Percentiles rank a stretch among this genome's conserved stretches.
Conservation (phyloP, 495 filamentous ascomycete species). For the Rhypophila decipiens region DNA sequence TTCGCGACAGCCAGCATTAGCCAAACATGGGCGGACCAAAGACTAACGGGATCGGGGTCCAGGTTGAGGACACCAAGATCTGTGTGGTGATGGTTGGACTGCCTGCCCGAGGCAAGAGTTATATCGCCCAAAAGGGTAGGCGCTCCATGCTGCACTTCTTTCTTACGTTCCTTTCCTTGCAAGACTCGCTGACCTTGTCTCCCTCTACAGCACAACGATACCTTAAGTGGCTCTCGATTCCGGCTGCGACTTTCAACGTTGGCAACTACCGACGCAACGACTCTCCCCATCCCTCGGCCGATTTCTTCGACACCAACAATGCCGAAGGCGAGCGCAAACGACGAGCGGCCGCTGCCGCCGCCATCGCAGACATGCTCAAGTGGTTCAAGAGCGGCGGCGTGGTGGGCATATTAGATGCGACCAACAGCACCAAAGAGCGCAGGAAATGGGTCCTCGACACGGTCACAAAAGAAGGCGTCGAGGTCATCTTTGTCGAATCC, state of each 20-base stretch:
- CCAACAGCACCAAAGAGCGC: constrained; percentile 85
- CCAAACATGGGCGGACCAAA: constrained; percentile 37
- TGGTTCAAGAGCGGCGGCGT: constrained; percentile 79
- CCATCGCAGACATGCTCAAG: constrained; percentile 80
- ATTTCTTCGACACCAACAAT: constrained; percentile 90
- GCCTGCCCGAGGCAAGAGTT: constrained; percentile 90
- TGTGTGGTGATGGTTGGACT: constrained; percentile 99
- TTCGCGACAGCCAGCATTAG: constrained; percentile 4
- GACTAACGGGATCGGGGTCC: constrained; percentile 44
- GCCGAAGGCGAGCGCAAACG: constrained; percentile 84
- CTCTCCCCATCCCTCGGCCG: constrained; percentile 78
- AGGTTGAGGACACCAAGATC: constrained; percentile 91
- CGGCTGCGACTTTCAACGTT: constrained; percentile 91
- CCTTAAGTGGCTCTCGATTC: constrained; percentile 90
- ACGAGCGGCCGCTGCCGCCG: constrained; percentile 79
- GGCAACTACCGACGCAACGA: constrained; percentile 84
- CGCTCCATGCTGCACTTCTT: constrained; percentile 4
- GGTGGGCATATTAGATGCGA: constrained; percentile 90
- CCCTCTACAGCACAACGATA: constrained; percentile 73
- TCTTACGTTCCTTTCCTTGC: neutral
- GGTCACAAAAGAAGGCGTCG: constrained; percentile 65
- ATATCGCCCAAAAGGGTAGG: constrained; percentile 94
- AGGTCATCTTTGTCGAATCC: constrained; percentile 91
- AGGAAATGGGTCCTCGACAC: constrained; percentile 84
- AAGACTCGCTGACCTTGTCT: constrained; percentile 13